Percentiles rank a stretch among this genome's conserved stretches.
These are phyloP conservation scores for Pythium aquatile DNA, from an alignment of 352 stramenopile genomes.

Conservation along the genomic window DNA sequence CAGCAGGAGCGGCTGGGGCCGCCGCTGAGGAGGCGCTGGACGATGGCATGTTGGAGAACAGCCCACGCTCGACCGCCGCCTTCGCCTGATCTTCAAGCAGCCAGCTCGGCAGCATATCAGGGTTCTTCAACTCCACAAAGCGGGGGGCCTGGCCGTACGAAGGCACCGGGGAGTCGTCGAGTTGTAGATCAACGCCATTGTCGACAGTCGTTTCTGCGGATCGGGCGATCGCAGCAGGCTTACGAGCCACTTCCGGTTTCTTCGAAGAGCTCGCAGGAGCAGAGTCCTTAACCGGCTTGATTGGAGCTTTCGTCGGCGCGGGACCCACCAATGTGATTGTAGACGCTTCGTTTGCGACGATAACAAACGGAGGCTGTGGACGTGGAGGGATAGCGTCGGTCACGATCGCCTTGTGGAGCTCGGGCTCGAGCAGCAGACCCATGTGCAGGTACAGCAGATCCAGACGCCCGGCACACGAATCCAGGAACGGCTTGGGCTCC, in stretches of 20 bases:
- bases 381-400: conserved; percentile 18
- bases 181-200: neutral
- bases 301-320: neutral
- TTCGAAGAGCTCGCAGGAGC: neutral
- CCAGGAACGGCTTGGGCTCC: conserved; percentile 40
- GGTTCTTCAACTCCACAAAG: conserved; percentile 27
- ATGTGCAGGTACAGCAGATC: conserved; percentile 73
- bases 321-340: neutral
- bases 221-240: neutral
- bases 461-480: conserved; percentile 52
- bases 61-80: conserved; percentile 18
- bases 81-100: conserved; percentile 27
- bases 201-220: neutral
- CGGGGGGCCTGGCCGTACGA: conserved; percentile 3
- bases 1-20: neutral
- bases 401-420: conserved; percentile 50
- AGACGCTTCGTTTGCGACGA: neutral
- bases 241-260: neutral
- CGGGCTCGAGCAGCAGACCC: conserved; percentile 50
- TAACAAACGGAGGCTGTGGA: neutral
- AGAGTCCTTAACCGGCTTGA: neutral
- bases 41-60: neutral
- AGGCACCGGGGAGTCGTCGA: neutral
- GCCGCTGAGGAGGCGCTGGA: neutral
- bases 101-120: conserved; percentile 28